Base-by-base conservation (phyloP, 768 basidiomycete species). In the Calocybe indica region DNA sequence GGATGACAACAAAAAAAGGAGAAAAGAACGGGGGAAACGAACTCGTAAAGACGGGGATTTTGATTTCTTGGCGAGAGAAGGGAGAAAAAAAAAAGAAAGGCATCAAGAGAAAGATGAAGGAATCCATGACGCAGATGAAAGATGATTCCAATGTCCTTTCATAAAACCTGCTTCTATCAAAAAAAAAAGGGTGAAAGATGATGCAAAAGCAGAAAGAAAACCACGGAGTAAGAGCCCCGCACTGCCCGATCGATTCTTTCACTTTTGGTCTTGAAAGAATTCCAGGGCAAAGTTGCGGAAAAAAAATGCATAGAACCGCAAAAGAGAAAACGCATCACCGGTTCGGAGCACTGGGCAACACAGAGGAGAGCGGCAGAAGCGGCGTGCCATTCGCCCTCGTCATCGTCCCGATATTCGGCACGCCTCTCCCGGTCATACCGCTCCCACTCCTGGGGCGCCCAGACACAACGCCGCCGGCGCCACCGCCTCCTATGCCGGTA, bases 381-480 rank as follows among this genome's bases (percentile, higher is more conserved):
- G 63, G 57, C 3, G 49, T 45, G 0, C 59, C 61, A 37, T 51
- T 55, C 33, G 55, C 55, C 48, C 69, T 62, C 45, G 55, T 60
- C 61, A 67, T 64, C 42, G 47, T 62, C 45, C 68, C 69, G 49
- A 69, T 70, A 49, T 68, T 70, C 49, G 66, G 69, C 35, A 71
- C 61, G 10, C 62, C 66, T 50, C 66, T 59, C 42, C 63, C 63
- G 34, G 67, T 65, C 52, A 78, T 54, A 14, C 75, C 75, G 53
- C 76, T 78, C 34, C 77, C 77, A 49, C 77, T 79, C 55, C 77
- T 65, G 43, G 77, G 77, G 30, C 75, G 50, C 9, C 71, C 72
- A 34, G 58, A 52, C 42, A 57, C 57, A 22, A 22, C 22, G 22
- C 22, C 22, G 22, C 22, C 4, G 22, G 22, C 22, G 46, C 57